These are phyloP conservation scores for Coemansia sp. DNA, from an alignment of 192 early-diverging fungal species.

Conservation along the genomic window DNA sequence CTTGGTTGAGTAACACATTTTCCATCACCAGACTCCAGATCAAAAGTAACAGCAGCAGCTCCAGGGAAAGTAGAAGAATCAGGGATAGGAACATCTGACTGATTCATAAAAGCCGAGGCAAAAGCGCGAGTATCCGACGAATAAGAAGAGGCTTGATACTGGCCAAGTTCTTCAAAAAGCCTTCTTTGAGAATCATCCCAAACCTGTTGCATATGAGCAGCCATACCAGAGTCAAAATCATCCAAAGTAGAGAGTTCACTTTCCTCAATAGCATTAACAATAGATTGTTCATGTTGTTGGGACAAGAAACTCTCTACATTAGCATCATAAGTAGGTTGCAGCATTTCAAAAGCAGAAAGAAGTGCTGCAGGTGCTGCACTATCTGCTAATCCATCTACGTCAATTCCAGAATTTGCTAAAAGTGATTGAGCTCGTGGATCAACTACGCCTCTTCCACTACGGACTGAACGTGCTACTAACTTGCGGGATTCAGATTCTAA, in stretches of 20 bases:
- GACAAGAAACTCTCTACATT: constrained; percentile 79
- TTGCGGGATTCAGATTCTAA: constrained; percentile 84
- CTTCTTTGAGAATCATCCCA: constrained; percentile 74
- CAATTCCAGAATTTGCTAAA: constrained; percentile 75
- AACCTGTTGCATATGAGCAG: constrained; percentile 57
- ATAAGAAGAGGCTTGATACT: constrained; percentile 41
- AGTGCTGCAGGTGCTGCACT: constrained; percentile 66
- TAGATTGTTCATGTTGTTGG: constrained; percentile 74
- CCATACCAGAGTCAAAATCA: constrained; percentile 67
- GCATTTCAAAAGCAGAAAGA: constrained; percentile 69
- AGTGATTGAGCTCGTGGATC: constrained; percentile 63
- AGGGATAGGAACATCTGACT: background rate
- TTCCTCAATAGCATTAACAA: constrained; percentile 73
- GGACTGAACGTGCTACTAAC: constrained; percentile 56
- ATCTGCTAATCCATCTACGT: constrained; percentile 67
- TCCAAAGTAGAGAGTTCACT: constrained; percentile 60
- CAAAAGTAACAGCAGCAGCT: constrained; percentile 8
- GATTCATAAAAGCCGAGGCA: background rate
- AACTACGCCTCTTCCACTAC: constrained; percentile 24
- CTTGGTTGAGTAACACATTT: constrained; percentile 27
- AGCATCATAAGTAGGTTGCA: constrained; percentile 73
- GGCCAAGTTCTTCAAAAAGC: constrained; percentile 84
- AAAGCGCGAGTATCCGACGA: background rate
- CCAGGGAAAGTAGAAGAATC: background rate
- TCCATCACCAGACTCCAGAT: background rate